A percentile compares a stretch with the other conserved stretches of the same genome.
Evolutionary conservation across 2,329 filamentous ascomycete species (phyloP).

Genomic region (Sphaerulina vaccinii): DNA sequence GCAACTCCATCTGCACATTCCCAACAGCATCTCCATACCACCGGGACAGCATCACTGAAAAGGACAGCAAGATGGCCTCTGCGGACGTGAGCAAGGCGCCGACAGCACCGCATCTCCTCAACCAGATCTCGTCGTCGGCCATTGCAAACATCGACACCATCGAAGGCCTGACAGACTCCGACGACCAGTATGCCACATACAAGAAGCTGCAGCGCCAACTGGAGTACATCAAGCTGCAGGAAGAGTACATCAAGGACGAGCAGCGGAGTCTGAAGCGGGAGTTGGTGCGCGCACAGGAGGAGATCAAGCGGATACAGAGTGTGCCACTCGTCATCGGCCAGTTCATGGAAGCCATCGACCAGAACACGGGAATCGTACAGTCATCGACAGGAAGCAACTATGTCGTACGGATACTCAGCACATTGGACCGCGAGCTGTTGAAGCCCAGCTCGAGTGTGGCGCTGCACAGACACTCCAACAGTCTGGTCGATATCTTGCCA

Average conservation of each 20-base stretch:
- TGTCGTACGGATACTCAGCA: conserved; percentile 96
- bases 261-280: conserved; percentile 97
- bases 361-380: conserved; percentile 98
- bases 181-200: conserved; percentile 89
- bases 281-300: conserved; percentile 93
- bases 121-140: conserved; percentile 69
- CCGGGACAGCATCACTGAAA: not conserved
- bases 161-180: conserved; percentile 78
- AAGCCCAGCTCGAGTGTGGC: conserved; percentile 98
- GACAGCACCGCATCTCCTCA: conserved; percentile 73
- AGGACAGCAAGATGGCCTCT: conserved; percentile 69
- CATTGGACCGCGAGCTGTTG: conserved; percentile 94
- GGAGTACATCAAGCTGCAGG: conserved; percentile 96
- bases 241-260: conserved; percentile 99
- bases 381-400: conserved; percentile 98
- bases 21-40: not conserved
- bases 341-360: conserved; percentile 99
- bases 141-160: conserved; percentile 89
- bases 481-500: conserved; percentile 96
- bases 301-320: conserved; percentile 99
- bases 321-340: conserved; percentile 97
- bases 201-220: conserved; percentile 96
- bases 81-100: conserved; percentile 78
- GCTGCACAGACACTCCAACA: conserved; percentile 96
- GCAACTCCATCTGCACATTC: not conserved